A percentile compares a stretch with the other conserved stretches of the same genome.
Conservation (phyloP, 352 stramenopile species). For the Pythium insidiosum region DNA sequence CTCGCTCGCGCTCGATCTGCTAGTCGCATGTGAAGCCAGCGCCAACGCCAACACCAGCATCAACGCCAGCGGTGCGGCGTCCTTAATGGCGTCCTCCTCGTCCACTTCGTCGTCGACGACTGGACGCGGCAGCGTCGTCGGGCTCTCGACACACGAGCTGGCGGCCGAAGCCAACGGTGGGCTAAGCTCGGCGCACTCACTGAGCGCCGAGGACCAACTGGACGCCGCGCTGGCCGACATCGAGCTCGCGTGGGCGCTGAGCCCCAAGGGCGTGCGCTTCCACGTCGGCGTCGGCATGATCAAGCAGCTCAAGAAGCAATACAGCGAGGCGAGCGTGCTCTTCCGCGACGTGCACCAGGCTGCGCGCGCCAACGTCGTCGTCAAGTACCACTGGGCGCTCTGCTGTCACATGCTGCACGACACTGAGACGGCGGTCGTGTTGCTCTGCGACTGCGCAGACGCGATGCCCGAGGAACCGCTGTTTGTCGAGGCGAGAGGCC, state of each 20-base stretch:
- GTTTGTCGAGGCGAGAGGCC: slow-evolving; percentile 44
- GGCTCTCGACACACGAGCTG: not conserved
- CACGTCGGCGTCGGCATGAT: slow-evolving; percentile 75
- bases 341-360: slow-evolving; percentile 24
- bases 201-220: slow-evolving; percentile 40
- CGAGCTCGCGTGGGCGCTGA: slow-evolving; percentile 65
- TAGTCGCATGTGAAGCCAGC: slow-evolving; percentile 7
- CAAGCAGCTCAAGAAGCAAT: slow-evolving; percentile 43
- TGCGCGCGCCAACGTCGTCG: slow-evolving; percentile 32
- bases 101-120: not conserved
- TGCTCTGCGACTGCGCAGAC: slow-evolving; percentile 51
- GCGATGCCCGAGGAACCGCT: slow-evolving; percentile 39
- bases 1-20: slow-evolving; percentile 41
- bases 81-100: not conserved
- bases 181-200: slow-evolving; percentile 1
- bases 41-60: not conserved
- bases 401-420: slow-evolving; percentile 40
- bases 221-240: slow-evolving; percentile 68
- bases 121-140: too few relatives aligned
- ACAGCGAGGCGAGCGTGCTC: slow-evolving; percentile 25
- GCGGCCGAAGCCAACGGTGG: slow-evolving; percentile 8
- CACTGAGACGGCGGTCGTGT: slow-evolving; percentile 29
- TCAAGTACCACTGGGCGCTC: slow-evolving; percentile 59
- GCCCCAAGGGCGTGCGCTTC: slow-evolving; percentile 29
- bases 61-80: too few relatives aligned